Evolutionary conservation across 257 asterid species (phyloP), one percentile per base, ranked within the genome.

Genomic region (Scutellaria minor): DNA sequence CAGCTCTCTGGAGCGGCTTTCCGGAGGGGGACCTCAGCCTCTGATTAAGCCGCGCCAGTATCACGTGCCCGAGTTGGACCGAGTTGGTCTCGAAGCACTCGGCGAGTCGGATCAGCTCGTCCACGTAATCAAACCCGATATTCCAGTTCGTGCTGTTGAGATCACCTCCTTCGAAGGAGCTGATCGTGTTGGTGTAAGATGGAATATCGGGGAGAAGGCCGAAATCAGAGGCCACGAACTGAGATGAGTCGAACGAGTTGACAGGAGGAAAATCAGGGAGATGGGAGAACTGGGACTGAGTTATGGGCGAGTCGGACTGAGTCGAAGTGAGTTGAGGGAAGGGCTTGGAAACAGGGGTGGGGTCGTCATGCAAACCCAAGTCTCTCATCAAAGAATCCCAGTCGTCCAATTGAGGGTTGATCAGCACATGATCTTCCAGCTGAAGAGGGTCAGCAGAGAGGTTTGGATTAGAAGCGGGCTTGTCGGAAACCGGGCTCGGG

Each of bases 311-410:
- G 15, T 79, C 78, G 9, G 75, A 7, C 27, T 73, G 37, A 31
- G 37, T 31, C 0, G 37, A 31, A 31, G 37, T 4, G 37, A 31
- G 37, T 31, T 31, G 79, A 61, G 24, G 80, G 65, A 50, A 52
- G 52, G 83, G 70, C 31, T 62, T 80, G 76, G 85, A 71, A 64
- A 59, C 70, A 6, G 82, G 68, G 22, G 72, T 40, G 0, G 75
- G 63, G 5, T 83, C 87, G 76, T 91, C 97, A n/a, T 87, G 86
- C 77, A 91, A 76, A 2, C 96, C 96, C 70, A 90, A 83, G 53
- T 91, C 97, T 80, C 85, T 88, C 97, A 91, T 91, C 85, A 86
- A 87, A 46, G 95, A 82, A 72, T 90, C 95, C 89, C 91, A 94
- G 41, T 85, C 97, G 56, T 87, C 96, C 40, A 88, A 71, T 40